These are phyloP conservation scores for Inonotus hispidus DNA, from an alignment of 1,284 basidiomycete species.

Conservation along the genomic window DNA sequence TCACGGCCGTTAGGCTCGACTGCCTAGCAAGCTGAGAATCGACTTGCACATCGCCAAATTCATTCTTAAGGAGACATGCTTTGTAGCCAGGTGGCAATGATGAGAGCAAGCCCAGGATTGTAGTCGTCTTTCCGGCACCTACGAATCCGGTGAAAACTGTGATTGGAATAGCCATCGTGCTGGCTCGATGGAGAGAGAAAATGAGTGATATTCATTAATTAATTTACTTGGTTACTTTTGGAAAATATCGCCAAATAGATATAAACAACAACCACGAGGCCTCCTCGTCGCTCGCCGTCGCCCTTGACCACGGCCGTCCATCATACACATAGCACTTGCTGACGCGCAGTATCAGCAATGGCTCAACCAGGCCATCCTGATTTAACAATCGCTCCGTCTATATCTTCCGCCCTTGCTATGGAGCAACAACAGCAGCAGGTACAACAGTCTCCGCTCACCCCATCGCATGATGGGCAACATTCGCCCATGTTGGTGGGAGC, in stretches of 20 bases:
- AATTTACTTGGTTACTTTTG: not conserved
- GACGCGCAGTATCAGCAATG: conserved; percentile 35
- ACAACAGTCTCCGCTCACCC: conserved; percentile 26
- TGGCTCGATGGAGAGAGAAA: not conserved
- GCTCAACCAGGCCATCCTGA: conserved; percentile 41
- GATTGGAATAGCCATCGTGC: conserved; percentile 51
- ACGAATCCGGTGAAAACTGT: conserved; percentile 86
- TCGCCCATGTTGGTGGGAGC: conserved; percentile 24
- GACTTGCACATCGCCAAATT: conserved; percentile 81
- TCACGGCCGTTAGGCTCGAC: conserved; percentile 77
- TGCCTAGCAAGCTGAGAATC: conserved; percentile 84
- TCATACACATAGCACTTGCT: conserved; percentile 15
- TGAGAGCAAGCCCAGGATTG: conserved; percentile 79
- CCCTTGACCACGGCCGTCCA: not conserved
- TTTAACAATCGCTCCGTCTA: conserved; percentile 36
- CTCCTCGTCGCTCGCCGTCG: conserved; percentile 6
- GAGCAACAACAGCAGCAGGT: conserved; percentile 36
- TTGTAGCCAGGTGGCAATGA: conserved; percentile 78
- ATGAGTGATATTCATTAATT: not conserved
- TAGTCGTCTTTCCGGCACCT: conserved; percentile 67
- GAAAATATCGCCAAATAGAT: not conserved
- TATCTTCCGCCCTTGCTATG: conserved; percentile 61
- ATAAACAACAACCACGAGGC: conserved; percentile 4
- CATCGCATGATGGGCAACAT: conserved; percentile 23
- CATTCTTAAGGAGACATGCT: conserved; percentile 85